These are phyloP conservation scores for Talaromyces sp. DNA, from an alignment of 2,329 filamentous ascomycete species.

Conservation along the genomic window DNA sequence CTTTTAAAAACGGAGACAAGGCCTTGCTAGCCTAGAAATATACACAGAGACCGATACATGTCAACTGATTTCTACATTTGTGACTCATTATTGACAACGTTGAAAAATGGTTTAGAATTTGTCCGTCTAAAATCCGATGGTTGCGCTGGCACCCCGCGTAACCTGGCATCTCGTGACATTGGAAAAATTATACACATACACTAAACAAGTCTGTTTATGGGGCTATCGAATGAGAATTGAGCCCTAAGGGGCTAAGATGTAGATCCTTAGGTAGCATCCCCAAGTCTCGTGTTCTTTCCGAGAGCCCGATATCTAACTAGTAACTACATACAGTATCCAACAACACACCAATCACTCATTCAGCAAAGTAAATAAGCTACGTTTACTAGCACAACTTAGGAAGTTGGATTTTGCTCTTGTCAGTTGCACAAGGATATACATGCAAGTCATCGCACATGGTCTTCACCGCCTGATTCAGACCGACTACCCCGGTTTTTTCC, in stretches of 20 bases:
- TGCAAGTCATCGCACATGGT: neutral
- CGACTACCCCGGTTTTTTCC: neutral
- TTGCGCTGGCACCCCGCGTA: neutral
- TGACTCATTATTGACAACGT: neutral
- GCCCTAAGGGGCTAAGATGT: neutral
- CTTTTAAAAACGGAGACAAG: neutral
- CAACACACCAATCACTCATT: neutral
- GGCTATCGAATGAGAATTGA: neutral
- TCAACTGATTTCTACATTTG: neutral
- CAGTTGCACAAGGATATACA: neutral
- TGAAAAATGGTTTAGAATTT: neutral
- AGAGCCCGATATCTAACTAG: neutral
- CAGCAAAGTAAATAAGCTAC: neutral
- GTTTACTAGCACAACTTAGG: neutral
- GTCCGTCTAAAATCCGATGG: neutral
- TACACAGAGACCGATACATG: neutral
- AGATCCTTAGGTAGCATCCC: slow-evolving; percentile 3
- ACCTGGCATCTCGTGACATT: neutral
- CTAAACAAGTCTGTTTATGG: neutral
- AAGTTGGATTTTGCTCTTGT: neutral
- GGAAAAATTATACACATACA: neutral
- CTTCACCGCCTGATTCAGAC: slow-evolving; percentile 14
- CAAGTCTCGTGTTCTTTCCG: neutral
- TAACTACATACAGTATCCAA: neutral
- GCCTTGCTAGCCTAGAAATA: neutral